phyloP scores from a whole-genome alignment of 2,329 filamentous ascomycete genomes.

The Botrytis porri region DNA sequence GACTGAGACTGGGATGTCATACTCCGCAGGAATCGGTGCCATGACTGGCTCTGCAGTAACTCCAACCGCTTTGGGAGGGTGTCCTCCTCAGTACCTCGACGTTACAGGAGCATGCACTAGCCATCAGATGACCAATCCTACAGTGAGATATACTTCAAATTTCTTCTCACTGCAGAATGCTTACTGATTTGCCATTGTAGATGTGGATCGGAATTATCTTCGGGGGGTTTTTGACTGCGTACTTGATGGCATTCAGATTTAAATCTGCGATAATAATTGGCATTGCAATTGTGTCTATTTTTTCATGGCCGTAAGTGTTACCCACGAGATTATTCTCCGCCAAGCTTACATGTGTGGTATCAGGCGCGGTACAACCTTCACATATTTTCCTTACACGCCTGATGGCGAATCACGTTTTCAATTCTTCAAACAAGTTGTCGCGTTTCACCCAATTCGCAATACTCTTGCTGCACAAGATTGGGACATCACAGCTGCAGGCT shows the following conservation, averaged over 20 bases:
- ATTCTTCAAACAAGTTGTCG: constrained; percentile 71
- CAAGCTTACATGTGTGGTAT: constrained; percentile 1
- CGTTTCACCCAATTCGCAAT: constrained; percentile 66
- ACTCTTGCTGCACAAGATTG: constrained; percentile 65
- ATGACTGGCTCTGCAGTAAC: constrained; percentile 69
- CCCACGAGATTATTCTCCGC: not conserved
- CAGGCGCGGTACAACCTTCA: constrained; percentile 64
- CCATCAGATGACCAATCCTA: constrained; percentile 73
- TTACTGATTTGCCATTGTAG: constrained; percentile 38
- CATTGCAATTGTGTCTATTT: constrained; percentile 67
- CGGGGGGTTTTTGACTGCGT: constrained; percentile 73
- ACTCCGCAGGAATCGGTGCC: constrained; percentile 72
- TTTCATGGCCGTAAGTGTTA: constrained; percentile 67
- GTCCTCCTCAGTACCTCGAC: constrained; percentile 54
- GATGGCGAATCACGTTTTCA: constrained; percentile 64
- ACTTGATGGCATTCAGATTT: constrained; percentile 76
- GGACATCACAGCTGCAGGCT: constrained; percentile 50
- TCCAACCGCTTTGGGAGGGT: constrained; percentile 75
- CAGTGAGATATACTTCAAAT: constrained; percentile 44
- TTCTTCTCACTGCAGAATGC: not conserved
- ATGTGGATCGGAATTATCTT: constrained; percentile 85
- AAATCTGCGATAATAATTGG: constrained; percentile 74
- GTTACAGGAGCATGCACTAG: constrained; percentile 50
- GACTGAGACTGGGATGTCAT: constrained; percentile 66
- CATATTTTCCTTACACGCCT: constrained; percentile 66